Evolutionary conservation across 1,284 basidiomycete species (phyloP).

Genomic region (Apiotrichum siamense): DNA sequence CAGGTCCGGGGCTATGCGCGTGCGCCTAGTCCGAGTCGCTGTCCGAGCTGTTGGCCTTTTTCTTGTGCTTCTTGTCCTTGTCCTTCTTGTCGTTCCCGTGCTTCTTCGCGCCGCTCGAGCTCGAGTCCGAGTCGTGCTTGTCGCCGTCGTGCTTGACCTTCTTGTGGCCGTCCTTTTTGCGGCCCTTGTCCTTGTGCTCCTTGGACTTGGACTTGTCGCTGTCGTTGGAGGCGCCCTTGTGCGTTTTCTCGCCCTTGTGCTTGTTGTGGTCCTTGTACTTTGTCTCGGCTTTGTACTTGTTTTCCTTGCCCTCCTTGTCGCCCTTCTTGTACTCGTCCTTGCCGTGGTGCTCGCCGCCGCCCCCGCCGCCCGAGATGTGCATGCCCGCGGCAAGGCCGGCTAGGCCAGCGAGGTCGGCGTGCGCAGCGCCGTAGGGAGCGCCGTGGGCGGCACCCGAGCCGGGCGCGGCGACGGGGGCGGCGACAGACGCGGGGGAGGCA

Average conservation of each 20-base stretch:
- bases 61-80: neutral
- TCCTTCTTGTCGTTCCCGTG: neutral
- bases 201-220: neutral
- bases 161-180: neutral
- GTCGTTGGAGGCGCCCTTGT: no score
- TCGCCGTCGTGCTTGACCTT: neutral
- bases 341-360: no score
- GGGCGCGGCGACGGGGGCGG: no score
- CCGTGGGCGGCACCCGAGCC: no score
- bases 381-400: no score
- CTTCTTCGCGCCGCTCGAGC: no score
- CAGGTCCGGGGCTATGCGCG: neutral
- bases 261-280: no score
- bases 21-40: neutral
- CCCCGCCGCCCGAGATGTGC: no score
- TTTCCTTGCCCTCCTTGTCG: neutral
- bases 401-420: no score
- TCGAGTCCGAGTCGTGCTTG: neutral
- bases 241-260: neutral
- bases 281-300: neutral
- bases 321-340: neutral
- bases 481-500: no score
- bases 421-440: no score
- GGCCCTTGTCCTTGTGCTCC: no score
- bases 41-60: neutral